phyloP scores from a whole-genome alignment of 768 basidiomycete species.

The Lactarius tabidus region DNA sequence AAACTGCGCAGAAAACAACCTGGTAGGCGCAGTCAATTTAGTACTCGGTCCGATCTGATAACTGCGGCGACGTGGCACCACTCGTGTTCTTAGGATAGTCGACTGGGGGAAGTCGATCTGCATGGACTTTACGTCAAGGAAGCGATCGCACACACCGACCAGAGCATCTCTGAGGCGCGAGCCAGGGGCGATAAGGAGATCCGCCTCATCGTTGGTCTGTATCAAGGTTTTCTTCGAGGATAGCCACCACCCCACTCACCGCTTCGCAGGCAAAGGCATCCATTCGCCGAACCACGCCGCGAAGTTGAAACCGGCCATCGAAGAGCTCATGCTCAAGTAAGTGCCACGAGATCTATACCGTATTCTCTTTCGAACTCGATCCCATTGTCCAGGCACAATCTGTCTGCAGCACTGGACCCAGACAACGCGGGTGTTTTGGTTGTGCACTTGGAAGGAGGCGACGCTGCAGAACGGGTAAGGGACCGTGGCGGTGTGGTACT shows the following conservation, averaged over 20 bases:
- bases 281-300: constrained; percentile 74
- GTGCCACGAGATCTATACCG: constrained; percentile 22
- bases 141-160: constrained; percentile 71
- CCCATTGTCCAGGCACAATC: constrained; percentile 51
- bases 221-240: neutral
- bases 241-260: neutral
- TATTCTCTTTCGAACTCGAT: neutral
- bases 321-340: constrained; percentile 79
- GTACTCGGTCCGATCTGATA: neutral
- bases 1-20: constrained; percentile 62
- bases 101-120: constrained; percentile 75
- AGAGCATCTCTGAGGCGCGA: constrained; percentile 64
- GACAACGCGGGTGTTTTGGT: constrained; percentile 81
- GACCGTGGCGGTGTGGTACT: constrained; percentile 38
- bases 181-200: constrained; percentile 58
- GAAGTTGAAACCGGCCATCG: constrained; percentile 90
- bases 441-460: constrained; percentile 56
- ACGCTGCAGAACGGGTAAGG: constrained; percentile 23
- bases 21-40: constrained; percentile 36
- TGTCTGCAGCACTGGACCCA: constrained; percentile 73
- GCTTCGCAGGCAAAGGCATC: constrained; percentile 68
- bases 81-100: constrained; percentile 46
- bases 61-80: neutral
- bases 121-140: constrained; percentile 95
- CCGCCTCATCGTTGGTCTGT: constrained; percentile 80